phyloP scores from a whole-genome alignment of 495 filamentous ascomycete species.

The Penicillium daleae region DNA sequence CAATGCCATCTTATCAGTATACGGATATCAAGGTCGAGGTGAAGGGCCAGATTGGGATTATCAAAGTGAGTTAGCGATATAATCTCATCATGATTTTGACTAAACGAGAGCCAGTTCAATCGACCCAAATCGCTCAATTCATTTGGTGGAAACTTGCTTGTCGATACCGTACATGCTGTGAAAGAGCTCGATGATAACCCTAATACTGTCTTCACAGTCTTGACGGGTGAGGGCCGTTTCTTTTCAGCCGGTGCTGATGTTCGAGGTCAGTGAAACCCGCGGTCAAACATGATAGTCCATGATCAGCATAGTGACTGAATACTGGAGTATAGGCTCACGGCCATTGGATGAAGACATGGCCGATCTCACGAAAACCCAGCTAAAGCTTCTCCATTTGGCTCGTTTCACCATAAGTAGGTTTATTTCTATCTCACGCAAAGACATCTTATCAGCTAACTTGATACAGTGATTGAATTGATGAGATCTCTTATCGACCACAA shows the following conservation, averaged over 20 bases:
- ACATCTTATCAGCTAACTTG: neutral
- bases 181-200: constrained; percentile 25
- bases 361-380: neutral
- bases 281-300: neutral
- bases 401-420: neutral
- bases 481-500: constrained; percentile 14
- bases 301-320: neutral
- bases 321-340: neutral
- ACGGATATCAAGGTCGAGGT: constrained; percentile 23
- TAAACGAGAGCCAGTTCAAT: neutral
- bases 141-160: constrained; percentile 17
- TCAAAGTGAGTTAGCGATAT: constrained; percentile 26
- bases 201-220: constrained; percentile 25
- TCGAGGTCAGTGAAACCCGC: neutral
- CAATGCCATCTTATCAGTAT: constrained; percentile 12
- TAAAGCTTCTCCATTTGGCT: neutral
- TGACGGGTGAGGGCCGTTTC: constrained; percentile 32
- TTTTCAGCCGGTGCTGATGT: constrained; percentile 29
- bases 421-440: neutral
- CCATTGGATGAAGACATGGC: neutral
- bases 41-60: constrained; percentile 22
- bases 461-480: neutral
- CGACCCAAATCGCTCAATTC: constrained; percentile 24
- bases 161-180: constrained; percentile 23
- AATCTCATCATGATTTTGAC: neutral